Percentiles rank a stretch among this genome's conserved stretches.
Evolutionary conservation across 108 stramenopile species (phyloP).

Genomic region (Fistulifera solaris): DNA sequence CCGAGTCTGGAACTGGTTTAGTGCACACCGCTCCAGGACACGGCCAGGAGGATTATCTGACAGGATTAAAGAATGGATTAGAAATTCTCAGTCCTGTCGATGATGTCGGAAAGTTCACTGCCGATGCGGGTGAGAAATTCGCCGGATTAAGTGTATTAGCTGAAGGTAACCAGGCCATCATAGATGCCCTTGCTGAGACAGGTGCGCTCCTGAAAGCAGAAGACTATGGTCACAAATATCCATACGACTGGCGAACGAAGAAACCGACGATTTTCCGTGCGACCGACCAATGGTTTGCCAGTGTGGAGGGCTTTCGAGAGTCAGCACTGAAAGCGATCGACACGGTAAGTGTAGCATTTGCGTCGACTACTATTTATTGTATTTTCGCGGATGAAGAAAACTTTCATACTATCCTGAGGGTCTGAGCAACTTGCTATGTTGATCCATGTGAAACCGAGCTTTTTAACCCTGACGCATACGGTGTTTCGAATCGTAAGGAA

Average conservation of each 20-base stretch:
- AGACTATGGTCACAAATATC: constrained; percentile 96
- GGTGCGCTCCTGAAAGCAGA: constrained; percentile 79
- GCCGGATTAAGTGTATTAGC: constrained; percentile 77
- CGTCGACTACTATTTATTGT: constrained; percentile 7
- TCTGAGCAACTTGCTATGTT: constrained; percentile 26
- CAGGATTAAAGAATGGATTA: constrained; percentile 77
- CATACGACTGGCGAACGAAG: constrained; percentile 99
- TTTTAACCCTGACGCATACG: constrained; percentile 40
- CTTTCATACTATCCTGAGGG: constrained; percentile 47
- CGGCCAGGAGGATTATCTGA: constrained; percentile 96
- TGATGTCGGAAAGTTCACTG: constrained; percentile 88
- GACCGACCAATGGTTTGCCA: constrained; percentile 99
- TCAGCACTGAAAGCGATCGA: constrained; percentile 83
- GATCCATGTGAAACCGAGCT: constrained; percentile 29
- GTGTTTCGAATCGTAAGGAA: background rate
- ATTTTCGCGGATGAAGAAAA: constrained; percentile 31
- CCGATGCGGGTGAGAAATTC: constrained; percentile 85
- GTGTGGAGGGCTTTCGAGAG: constrained; percentile 89
- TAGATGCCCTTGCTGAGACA: constrained; percentile 65
- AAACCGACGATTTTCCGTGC: constrained; percentile 98
- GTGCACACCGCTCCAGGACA: constrained; percentile 99
- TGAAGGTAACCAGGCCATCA: constrained; percentile 85
- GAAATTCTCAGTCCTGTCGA: constrained; percentile 88
- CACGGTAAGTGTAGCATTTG: constrained; percentile 40
- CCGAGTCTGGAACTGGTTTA: constrained; percentile 95